Conservation (phyloP, 352 stramenopile genomes). For the Phytophthora pisi region DNA sequence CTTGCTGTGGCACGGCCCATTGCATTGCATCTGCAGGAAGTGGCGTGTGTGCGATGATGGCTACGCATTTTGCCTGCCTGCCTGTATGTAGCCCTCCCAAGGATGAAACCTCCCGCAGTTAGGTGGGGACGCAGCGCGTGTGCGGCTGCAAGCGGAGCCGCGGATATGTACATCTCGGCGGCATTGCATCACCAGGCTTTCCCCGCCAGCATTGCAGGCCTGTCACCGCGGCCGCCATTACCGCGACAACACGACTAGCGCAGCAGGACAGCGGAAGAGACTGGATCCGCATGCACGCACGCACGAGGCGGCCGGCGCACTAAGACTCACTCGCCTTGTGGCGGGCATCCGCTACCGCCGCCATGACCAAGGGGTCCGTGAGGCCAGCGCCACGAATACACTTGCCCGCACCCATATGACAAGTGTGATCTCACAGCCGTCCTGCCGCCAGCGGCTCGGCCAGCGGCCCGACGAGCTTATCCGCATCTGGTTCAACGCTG, state of each 20-base stretch:
- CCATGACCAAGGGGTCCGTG: constrained; percentile 13
- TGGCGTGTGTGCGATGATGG: not conserved
- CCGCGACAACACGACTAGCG: constrained; percentile 28
- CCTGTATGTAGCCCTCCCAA: not conserved
- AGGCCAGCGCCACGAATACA: constrained; percentile 10
- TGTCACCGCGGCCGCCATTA: constrained; percentile 6
- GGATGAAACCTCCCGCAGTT: not conserved
- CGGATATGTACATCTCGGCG: not conserved
- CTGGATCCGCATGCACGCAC: constrained; percentile 33
- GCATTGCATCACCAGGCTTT: not conserved
- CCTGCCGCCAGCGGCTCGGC: not conserved
- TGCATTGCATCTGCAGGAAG: not conserved
- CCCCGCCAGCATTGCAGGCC: constrained; percentile 8
- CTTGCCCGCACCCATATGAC: constrained; percentile 20
- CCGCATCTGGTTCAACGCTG: not conserved
- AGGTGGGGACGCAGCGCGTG: not conserved
- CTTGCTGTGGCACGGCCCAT: not conserved
- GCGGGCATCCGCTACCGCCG: constrained; percentile 3
- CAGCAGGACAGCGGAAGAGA: constrained; percentile 28
- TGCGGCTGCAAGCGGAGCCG: not conserved
- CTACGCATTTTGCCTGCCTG: not conserved
- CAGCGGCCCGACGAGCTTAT: not conserved
- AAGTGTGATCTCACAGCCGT: constrained; percentile 25
- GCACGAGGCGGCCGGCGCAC: constrained; percentile 15
- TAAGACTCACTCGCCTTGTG: constrained; percentile 3